phyloP scores from a whole-genome alignment of 139 green algal genomes.

The Raphidocelis subcapitata region DNA sequence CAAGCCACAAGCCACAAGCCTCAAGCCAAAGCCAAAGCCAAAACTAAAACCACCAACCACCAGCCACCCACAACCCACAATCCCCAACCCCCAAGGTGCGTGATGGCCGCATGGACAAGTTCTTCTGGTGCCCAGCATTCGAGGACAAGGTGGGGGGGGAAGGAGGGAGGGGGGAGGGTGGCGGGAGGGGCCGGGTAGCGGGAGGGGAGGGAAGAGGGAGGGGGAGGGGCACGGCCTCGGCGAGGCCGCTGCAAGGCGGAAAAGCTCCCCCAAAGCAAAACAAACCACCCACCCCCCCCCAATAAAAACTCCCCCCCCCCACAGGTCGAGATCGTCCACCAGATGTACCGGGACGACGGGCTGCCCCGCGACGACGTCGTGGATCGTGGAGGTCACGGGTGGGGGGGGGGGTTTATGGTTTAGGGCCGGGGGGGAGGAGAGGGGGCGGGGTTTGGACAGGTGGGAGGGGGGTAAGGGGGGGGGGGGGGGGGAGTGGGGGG shows the following conservation, averaged over 20 bases:
- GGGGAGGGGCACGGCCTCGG: background rate
- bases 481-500: background rate
- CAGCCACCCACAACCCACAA: too few relatives aligned
- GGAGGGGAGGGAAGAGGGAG: background rate
- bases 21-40: too few relatives aligned
- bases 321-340: background rate
- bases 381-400: conserved; percentile 55
- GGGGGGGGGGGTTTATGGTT: background rate
- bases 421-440: background rate
- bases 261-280: too few relatives aligned
- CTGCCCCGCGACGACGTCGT: conserved; percentile 73
- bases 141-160: conserved; percentile 56
- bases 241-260: too few relatives aligned
- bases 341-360: conserved; percentile 80
- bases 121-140: conserved; percentile 66
- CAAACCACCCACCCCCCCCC: too few relatives aligned
- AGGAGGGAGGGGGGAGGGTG: background rate
- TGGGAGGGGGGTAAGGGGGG: background rate
- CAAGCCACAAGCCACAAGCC: too few relatives aligned
- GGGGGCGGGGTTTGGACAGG: background rate
- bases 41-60: too few relatives aligned
- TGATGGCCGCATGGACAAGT: conserved; percentile 78
- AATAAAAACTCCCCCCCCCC: too few relatives aligned
- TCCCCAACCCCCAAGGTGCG: too few relatives aligned
- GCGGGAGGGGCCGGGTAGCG: background rate